phyloP scores from a whole-genome alignment of 2,329 filamentous ascomycete species.

The Verticillium isaacii region DNA sequence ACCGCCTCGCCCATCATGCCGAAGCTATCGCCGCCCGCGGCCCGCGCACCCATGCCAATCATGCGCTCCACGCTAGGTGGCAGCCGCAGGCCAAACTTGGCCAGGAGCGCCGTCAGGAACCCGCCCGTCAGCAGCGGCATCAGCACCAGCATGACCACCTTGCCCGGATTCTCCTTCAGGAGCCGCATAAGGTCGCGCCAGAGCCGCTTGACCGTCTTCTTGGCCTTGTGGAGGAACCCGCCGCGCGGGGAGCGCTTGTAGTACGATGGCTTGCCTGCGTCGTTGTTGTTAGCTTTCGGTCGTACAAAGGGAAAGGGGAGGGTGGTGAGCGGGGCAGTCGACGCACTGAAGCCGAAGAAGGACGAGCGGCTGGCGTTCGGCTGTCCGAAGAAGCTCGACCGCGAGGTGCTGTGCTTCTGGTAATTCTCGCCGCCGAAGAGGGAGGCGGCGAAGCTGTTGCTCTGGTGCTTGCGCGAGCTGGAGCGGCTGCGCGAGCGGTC shows the following conservation, averaged over 20 bases:
- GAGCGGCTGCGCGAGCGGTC: constrained; percentile 35
- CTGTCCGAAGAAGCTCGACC: constrained; percentile 41
- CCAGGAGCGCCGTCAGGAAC: constrained; percentile 70
- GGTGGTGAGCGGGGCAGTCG: neutral
- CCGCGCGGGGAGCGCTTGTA: constrained; percentile 79
- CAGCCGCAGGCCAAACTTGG: constrained; percentile 73
- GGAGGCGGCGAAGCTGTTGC: constrained; percentile 31
- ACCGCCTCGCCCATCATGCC: constrained; percentile 52
- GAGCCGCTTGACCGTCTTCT: constrained; percentile 72
- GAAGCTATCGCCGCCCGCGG: constrained; percentile 39
- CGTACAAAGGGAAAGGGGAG: neutral
- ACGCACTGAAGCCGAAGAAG: constrained; percentile 40
- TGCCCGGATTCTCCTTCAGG: constrained; percentile 76
- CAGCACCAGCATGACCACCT: constrained; percentile 81
- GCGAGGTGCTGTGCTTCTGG: constrained; percentile 34
- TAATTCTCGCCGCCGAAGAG: constrained; percentile 35
- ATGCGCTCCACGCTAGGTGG: constrained; percentile 59
- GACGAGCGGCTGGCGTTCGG: constrained; percentile 38
- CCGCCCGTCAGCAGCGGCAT: constrained; percentile 85
- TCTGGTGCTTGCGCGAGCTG: constrained; percentile 27
- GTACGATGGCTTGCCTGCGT: constrained; percentile 51
- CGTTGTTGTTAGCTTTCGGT: neutral
- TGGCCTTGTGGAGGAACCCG: constrained; percentile 69
- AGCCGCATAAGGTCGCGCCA: constrained; percentile 78
- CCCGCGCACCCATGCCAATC: constrained; percentile 48